Evolutionary conservation across 495 filamentous ascomycete genomes (phyloP).

Genomic region (Cercophora samala): DNA sequence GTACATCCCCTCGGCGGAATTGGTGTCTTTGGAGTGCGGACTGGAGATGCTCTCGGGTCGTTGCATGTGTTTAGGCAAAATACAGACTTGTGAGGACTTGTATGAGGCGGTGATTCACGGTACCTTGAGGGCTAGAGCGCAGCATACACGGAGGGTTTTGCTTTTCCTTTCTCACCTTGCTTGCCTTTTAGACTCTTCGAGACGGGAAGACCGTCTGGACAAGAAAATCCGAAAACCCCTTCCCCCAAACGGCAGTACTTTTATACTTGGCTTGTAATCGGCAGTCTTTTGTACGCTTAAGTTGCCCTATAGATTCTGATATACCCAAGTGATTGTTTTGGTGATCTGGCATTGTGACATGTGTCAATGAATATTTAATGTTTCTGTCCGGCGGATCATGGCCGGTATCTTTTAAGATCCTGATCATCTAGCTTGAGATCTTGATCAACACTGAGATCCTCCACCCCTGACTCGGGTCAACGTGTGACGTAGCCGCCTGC

Average conservation of each 20-base stretch:
- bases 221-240: slow-evolving; percentile 40
- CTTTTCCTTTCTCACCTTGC: slow-evolving; percentile 41
- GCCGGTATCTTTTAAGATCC: too few species aligned
- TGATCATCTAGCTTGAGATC: not conserved
- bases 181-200: slow-evolving; percentile 50
- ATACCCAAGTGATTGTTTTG: not conserved
- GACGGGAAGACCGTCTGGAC: slow-evolving; percentile 38
- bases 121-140: slow-evolving; percentile 35
- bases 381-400: too few species aligned
- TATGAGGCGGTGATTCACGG: slow-evolving; percentile 38
- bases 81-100: slow-evolving; percentile 38
- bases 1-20: slow-evolving; percentile 39
- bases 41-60: slow-evolving; percentile 46
- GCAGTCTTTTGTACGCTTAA: not conserved
- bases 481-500: not conserved
- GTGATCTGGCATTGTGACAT: too few species aligned
- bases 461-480: not conserved
- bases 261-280: not conserved
- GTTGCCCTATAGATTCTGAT: not conserved
- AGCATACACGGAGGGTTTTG: slow-evolving; percentile 39
- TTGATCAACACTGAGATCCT: not conserved
- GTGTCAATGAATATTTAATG: too few species aligned
- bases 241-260: slow-evolving; percentile 13
- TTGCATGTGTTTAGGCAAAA: slow-evolving; percentile 53
- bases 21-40: slow-evolving; percentile 55